Percentiles rank a stretch among this genome's conserved stretches.
phyloP scores from a whole-genome alignment of 2,329 filamentous ascomycete genomes.

The Fusarium subtropicale region DNA sequence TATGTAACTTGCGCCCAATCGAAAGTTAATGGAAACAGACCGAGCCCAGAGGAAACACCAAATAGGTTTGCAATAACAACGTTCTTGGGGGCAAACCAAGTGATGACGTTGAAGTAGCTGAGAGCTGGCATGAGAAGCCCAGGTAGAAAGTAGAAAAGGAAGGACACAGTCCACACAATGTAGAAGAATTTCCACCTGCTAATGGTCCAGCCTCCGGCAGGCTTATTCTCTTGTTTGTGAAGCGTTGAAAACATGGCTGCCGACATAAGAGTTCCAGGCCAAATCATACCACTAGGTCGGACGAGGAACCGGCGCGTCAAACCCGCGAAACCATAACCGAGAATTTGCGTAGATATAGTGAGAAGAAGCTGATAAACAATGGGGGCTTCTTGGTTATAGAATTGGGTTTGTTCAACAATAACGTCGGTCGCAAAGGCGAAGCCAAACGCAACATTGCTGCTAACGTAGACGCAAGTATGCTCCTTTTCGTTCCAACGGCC shows the following conservation, averaged over 20 bases:
- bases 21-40: constrained; percentile 86
- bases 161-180: constrained; percentile 75
- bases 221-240: constrained; percentile 85
- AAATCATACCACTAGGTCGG: constrained; percentile 88
- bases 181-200: constrained; percentile 88
- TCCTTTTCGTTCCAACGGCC: constrained; percentile 90
- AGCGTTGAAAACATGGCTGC: constrained; percentile 90
- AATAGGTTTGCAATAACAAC: constrained; percentile 90
- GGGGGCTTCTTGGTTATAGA: constrained; percentile 84
- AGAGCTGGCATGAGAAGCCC: constrained; percentile 85
- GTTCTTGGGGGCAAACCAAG: constrained; percentile 88
- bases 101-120: constrained; percentile 89
- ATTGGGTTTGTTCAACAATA: constrained; percentile 89
- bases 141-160: constrained; percentile 86
- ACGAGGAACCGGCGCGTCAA: constrained; percentile 84
- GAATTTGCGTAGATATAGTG: constrained; percentile 85
- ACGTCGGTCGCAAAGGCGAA: constrained; percentile 92
- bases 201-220: constrained; percentile 84
- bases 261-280: constrained; percentile 89
- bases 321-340: constrained; percentile 88
- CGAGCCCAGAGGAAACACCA: constrained; percentile 85
- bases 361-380: constrained; percentile 84
- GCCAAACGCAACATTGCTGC: constrained; percentile 89
- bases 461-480: constrained; percentile 89
- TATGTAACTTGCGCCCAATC: constrained; percentile 93